Evolutionary conservation across 2,329 filamentous ascomycete species (phyloP), one percentile per base, ranked within the genome.

Genomic region (Nigrospora osmanthi): DNA sequence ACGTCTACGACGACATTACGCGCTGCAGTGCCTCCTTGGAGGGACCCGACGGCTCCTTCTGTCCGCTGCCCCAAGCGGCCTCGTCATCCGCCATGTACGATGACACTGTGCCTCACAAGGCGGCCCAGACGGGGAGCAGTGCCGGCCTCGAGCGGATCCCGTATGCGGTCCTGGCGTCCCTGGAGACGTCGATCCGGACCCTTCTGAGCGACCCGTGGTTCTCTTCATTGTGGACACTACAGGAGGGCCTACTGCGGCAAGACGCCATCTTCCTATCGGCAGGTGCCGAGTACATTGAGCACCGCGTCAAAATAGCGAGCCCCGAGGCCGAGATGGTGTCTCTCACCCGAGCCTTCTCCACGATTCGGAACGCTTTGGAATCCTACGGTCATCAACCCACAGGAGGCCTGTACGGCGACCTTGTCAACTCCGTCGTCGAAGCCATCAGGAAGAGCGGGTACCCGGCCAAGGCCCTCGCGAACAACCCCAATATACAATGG

Each of bases 171-270:
- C 16, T 13, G 10, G 13, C 30, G 34, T 41, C 39, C 17, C 30
- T 41, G 13, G 30, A 31, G 30, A 31, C n/a, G 30, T 41, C 39
- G 7, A 34, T 41, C 30, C 31, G 17, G 11, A 34, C 30, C 4
- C 3, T 41, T 7, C 16, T 41, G 39, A n/a, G 30, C n/a, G 43
- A 45, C 23, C 11, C 5, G 11, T 45, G 43, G 43, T 45, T 45
- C 43, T 45, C 43, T 23, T 45, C 43, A n/a, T 32, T 45, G 1
- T 45, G 43, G 43, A 45, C 43, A 10, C 43, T 45, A 17, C 43
- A 45, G 17, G 43, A 45, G 28, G 35, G 35, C 3, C 2, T 45
- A 4, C n/a, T 45, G 36, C 23, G 43, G 17, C n/a, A 40, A 39
- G 43, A 45, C 17, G 43, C 43, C 31, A 35, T 38, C 16, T 17